phyloP scores from a whole-genome alignment of 495 filamentous ascomycete genomes.

The Margaritispora aquatica region DNA sequence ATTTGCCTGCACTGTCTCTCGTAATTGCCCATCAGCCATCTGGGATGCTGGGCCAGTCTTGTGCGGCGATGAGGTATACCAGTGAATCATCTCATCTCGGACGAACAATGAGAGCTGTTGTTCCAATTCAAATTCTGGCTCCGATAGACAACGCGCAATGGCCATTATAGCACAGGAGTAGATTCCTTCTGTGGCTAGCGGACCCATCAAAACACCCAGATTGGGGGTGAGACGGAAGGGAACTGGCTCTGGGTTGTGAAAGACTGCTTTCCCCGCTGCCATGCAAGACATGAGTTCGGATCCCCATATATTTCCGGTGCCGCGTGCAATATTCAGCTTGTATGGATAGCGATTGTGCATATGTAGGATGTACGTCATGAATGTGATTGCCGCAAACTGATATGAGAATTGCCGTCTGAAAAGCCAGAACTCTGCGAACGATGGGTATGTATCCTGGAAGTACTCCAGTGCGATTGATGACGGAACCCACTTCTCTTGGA shows the following conservation, averaged over 20 bases:
- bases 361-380: slow-evolving; percentile 97
- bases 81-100: slow-evolving; percentile 95
- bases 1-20: slow-evolving; percentile 83
- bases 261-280: slow-evolving; percentile 71
- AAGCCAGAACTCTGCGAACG: slow-evolving; percentile 92
- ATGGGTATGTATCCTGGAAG: slow-evolving; percentile 83
- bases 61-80: slow-evolving; percentile 83
- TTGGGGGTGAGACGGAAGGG: slow-evolving; percentile 97
- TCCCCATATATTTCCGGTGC: slow-evolving; percentile 91
- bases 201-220: slow-evolving; percentile 90
- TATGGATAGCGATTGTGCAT: slow-evolving; percentile 92
- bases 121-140: slow-evolving; percentile 83
- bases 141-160: slow-evolving; percentile 91
- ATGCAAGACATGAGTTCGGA: slow-evolving; percentile 85
- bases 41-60: slow-evolving; percentile 32
- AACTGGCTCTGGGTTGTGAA: slow-evolving; percentile 90
- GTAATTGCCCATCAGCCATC: slow-evolving; percentile 65
- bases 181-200: slow-evolving; percentile 90
- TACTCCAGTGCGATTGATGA: slow-evolving; percentile 75
- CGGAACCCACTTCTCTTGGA: slow-evolving; percentile 87
- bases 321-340: slow-evolving; percentile 86
- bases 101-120: slow-evolving; percentile 91
- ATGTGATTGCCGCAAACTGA: slow-evolving; percentile 91
- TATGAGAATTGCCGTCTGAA: slow-evolving; percentile 96
- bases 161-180: slow-evolving; percentile 90